A percentile compares a stretch with the other conserved stretches of the same genome.
phyloP scores from a whole-genome alignment of 257 asterid species.

The Solanum paucissectum region DNA sequence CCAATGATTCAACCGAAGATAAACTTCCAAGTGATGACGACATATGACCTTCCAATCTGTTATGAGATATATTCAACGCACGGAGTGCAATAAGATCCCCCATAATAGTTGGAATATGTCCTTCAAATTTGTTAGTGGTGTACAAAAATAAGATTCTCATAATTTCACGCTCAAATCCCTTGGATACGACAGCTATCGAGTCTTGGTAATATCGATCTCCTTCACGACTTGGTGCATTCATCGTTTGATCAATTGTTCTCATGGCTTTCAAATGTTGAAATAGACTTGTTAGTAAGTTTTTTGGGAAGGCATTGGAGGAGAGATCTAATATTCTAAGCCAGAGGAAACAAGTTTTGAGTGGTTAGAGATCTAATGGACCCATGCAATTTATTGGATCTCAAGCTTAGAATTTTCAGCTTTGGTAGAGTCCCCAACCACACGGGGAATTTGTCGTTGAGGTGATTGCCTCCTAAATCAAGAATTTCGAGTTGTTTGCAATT shows the following conservation, averaged over 20 bases:
- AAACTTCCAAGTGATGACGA: not conserved
- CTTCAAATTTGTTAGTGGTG: too few species aligned
- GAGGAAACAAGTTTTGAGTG: too few species aligned
- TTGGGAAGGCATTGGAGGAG: not conserved
- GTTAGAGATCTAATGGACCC: too few species aligned
- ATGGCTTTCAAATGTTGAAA: not conserved
- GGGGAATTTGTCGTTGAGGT: not conserved
- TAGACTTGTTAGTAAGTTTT: not conserved
- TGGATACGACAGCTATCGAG: not conserved
- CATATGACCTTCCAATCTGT: not conserved
- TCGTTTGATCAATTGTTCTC: not conserved
- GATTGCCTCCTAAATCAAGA: not conserved
- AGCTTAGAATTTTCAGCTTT: not conserved
- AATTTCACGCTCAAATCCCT: not conserved
- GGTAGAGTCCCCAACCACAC: not conserved
- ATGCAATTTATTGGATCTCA: not conserved
- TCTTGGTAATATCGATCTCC: not conserved
- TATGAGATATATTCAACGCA: too few species aligned
- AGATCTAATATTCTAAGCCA: too few species aligned
- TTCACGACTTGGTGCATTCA: too few species aligned
- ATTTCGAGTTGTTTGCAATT: slow-evolving; percentile 4
- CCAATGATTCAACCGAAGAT: not conserved
- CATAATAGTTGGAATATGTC: too few species aligned
- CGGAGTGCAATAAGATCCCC: too few species aligned
- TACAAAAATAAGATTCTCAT: too few species aligned